These are phyloP conservation scores for Trypanosoma avium DNA, from an alignment of 208 protist species.

Conservation along the genomic window DNA sequence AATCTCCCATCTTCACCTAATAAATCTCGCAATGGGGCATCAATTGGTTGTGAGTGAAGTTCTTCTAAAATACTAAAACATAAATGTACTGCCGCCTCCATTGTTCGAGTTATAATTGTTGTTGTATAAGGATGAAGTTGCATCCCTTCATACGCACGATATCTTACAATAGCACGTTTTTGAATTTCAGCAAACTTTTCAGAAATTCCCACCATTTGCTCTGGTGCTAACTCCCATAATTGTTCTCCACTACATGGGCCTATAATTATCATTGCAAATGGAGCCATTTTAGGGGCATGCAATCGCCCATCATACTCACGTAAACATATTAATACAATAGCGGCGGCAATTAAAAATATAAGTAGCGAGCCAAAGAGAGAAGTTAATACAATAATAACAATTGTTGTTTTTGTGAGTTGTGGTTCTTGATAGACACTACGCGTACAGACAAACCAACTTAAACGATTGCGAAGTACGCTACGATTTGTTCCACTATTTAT, in stretches of 20 bases:
- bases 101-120: slow-evolving; percentile 44
- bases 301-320: slow-evolving; percentile 48
- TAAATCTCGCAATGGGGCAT: slow-evolving; percentile 51
- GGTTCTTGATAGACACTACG: not conserved
- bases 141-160: slow-evolving; percentile 57
- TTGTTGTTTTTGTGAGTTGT: slow-evolving; percentile 14
- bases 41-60: slow-evolving; percentile 47
- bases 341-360: slow-evolving; percentile 30
- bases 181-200: slow-evolving; percentile 46
- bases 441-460: slow-evolving; percentile 21
- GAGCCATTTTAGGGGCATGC: slow-evolving; percentile 66
- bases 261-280: slow-evolving; percentile 73
- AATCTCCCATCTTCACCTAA: slow-evolving; percentile 60
- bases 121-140: slow-evolving; percentile 77
- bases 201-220: slow-evolving; percentile 56
- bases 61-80: slow-evolving; percentile 59
- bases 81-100: slow-evolving; percentile 56
- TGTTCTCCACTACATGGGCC: slow-evolving; percentile 60
- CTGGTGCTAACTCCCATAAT: slow-evolving; percentile 64
- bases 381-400: slow-evolving; percentile 37
- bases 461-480: slow-evolving; percentile 8
- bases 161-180: slow-evolving; percentile 31
- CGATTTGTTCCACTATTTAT: slow-evolving; percentile 20
- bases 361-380: slow-evolving; percentile 24
- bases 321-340: slow-evolving; percentile 39